These are phyloP conservation scores for Vitis hybrid DNA, from an alignment of 177 flowering plant species.

Conservation along the genomic window DNA sequence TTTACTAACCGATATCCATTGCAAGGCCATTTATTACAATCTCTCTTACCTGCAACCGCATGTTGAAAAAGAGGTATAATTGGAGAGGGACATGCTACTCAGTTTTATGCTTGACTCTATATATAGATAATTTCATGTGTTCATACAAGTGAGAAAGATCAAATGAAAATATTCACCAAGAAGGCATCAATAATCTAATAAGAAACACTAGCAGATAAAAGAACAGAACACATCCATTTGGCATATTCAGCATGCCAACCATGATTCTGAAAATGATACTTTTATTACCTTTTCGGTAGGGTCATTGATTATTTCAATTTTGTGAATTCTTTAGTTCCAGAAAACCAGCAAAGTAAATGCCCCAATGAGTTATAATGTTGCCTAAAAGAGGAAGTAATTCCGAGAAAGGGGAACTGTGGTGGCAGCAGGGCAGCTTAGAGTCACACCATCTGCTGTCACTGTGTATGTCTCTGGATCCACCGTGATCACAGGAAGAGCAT, in stretches of 20 bases:
- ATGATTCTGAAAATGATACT: neutral
- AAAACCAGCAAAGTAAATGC: neutral
- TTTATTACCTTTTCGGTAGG: neutral
- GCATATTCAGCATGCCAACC: neutral
- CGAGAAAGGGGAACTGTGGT: constrained; percentile 77
- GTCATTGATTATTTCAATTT: neutral
- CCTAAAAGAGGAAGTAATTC: constrained; percentile 86
- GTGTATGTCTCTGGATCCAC: constrained; percentile 92
- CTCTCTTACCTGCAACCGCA: too few species aligned
- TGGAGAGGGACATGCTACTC: too few species aligned
- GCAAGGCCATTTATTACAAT: too few species aligned
- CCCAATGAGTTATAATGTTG: neutral
- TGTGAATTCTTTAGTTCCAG: neutral
- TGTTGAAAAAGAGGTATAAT: too few species aligned
- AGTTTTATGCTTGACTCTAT: too few species aligned
- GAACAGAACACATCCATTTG: neutral
- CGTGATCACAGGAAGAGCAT: constrained; percentile 72
- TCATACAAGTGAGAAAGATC: too few species aligned
- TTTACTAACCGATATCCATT: too few species aligned
- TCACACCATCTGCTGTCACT: constrained; percentile 72
- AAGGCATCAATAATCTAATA: too few species aligned
- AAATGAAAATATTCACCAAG: too few species aligned
- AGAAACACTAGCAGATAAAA: neutral
- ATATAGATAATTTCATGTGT: too few species aligned
- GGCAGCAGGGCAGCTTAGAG: constrained; percentile 71